Evolutionary conservation across 768 basidiomycete species (phyloP).

Genomic region (Tulasnella calospora): DNA sequence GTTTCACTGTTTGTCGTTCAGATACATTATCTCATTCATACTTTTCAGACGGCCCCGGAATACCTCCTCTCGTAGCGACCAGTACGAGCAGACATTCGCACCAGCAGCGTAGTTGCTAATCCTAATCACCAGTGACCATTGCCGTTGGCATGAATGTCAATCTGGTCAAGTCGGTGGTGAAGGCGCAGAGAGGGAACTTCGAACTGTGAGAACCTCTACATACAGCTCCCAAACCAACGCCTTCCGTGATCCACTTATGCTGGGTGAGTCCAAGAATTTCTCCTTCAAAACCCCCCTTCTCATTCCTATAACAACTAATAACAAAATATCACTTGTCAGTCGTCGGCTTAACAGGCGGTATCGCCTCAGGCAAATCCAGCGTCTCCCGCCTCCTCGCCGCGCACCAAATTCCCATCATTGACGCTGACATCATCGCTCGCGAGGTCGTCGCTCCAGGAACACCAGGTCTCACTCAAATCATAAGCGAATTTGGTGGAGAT

Average conservation of each 20-base stretch:
- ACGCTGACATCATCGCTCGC: slow-evolving; percentile 97
- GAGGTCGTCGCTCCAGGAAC: slow-evolving; percentile 88
- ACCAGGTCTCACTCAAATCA: slow-evolving; percentile 61
- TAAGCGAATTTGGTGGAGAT: slow-evolving; percentile 61
- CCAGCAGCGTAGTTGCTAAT: no score
- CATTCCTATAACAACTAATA: background rate
- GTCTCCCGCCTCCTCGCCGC: slow-evolving; percentile 69
- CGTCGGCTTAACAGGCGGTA: slow-evolving; percentile 91
- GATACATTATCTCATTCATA: no score
- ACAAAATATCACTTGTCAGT: slow-evolving; percentile 45
- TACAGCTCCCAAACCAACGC: no score
- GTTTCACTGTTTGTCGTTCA: no score
- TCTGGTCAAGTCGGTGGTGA: no score
- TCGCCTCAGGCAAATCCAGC: slow-evolving; percentile 94
- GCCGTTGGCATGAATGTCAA: no score
- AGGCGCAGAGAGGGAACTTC: no score
- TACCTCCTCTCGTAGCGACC: no score
- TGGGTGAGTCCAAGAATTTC: background rate
- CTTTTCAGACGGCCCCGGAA: no score
- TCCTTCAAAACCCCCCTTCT: background rate
- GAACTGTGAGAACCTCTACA: no score
- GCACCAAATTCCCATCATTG: slow-evolving; percentile 74
- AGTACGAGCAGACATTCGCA: no score
- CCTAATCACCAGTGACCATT: background rate
- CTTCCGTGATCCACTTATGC: background rate